Percentiles rank a stretch among this genome's conserved stretches.
Evolutionary conservation across 306 rosid genomes (phyloP).

Genomic region (Albizia julibrissin): DNA sequence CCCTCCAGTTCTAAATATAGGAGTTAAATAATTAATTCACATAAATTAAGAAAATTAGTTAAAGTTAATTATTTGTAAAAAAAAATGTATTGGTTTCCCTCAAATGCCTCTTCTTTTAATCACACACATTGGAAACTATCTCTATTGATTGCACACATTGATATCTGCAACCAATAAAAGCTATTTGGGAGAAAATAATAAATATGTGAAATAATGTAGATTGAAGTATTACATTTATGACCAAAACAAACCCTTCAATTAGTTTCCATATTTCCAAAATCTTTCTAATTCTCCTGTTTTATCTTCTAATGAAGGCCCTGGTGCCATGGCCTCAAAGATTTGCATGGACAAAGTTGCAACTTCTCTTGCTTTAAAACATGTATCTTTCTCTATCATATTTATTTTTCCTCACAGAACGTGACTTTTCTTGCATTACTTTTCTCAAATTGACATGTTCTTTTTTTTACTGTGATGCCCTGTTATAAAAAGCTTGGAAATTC

Average conservation of each 20-base stretch:
- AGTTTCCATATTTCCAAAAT: constrained; percentile 5
- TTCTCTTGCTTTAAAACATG: constrained; percentile 75
- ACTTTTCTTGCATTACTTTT: constrained; percentile 19
- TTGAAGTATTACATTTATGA: background rate
- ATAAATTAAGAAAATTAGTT: background rate
- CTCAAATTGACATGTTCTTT: constrained; percentile 24
- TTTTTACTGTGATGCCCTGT: constrained; percentile 29
- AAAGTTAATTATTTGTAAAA: background rate
- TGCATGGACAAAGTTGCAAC: constrained; percentile 98
- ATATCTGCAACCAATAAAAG: background rate
- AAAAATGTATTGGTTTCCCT: background rate
- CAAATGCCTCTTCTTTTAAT: background rate
- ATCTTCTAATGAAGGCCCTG: constrained; percentile 67
- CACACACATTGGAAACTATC: background rate
- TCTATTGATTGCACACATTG: background rate
- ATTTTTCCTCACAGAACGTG: background rate
- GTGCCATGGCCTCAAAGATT: constrained; percentile 72
- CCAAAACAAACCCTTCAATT: background rate
- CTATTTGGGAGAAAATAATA: background rate
- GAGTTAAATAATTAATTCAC: background rate
- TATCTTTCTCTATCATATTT: constrained; percentile 41
- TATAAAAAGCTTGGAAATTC: constrained; percentile 61
- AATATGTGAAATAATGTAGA: background rate
- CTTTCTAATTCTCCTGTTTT: constrained; percentile 7
- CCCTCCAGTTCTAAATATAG: background rate